These are phyloP conservation scores for Aspergillus hiratsukae DNA, from an alignment of 2,329 filamentous ascomycete genomes.

Conservation along the genomic window DNA sequence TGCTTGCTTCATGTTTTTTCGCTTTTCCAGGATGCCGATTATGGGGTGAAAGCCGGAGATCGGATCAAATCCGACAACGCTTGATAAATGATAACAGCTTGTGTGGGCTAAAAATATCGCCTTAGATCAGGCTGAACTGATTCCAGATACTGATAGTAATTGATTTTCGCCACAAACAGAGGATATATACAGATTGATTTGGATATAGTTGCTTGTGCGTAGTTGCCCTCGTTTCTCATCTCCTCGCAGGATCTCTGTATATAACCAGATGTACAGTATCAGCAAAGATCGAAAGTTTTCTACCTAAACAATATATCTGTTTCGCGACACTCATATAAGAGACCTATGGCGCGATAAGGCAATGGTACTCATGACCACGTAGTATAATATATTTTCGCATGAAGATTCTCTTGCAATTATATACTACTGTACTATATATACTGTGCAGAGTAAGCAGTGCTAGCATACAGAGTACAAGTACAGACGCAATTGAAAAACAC, in stretches of 20 bases:
- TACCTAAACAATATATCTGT: not conserved
- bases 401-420: too few species aligned
- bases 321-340: too few species aligned
- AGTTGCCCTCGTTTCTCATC: not conserved
- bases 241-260: not conserved
- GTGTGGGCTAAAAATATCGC: not conserved
- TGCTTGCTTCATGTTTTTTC: not conserved
- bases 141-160: not conserved
- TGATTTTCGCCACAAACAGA: not conserved
- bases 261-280: not conserved
- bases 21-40: not conserved
- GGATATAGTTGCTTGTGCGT: not conserved
- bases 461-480: too few species aligned
- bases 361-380: too few species aligned
- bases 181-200: not conserved
- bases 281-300: not conserved
- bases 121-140: not conserved
- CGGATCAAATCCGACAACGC: constrained; percentile 8
- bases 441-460: too few species aligned
- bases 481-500: too few species aligned
- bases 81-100: not conserved
- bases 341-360: too few species aligned
- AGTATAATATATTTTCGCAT: too few species aligned
- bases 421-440: too few species aligned
- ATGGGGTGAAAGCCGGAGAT: not conserved